Evolutionary conservation across 1,284 basidiomycete genomes (phyloP).

Genomic region (Sphaerobolus stellatus): DNA sequence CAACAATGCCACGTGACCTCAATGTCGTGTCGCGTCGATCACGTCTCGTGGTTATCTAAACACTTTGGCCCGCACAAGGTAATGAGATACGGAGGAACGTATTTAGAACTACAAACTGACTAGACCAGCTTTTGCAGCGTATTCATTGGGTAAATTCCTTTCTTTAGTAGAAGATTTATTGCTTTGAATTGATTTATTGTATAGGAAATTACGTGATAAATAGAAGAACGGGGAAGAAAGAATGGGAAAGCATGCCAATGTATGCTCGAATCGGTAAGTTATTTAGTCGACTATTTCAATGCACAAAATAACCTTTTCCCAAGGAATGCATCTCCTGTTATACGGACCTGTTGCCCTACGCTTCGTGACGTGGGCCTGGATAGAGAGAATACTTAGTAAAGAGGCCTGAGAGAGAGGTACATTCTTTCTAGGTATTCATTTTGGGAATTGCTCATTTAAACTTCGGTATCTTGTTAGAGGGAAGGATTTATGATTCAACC

Average conservation of each 20-base stretch:
- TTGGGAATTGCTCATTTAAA: not conserved
- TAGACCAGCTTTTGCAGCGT: too few species aligned
- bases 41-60: too few species aligned
- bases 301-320: slow-evolving; percentile 13
- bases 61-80: too few species aligned
- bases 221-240: slow-evolving; percentile 40
- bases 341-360: slow-evolving; percentile 26
- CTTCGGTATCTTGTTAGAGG: slow-evolving; percentile 18
- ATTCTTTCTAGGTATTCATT: not conserved
- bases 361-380: slow-evolving; percentile 38
- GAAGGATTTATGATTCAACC: slow-evolving; percentile 25
- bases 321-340: slow-evolving; percentile 50
- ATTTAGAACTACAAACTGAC: too few species aligned
- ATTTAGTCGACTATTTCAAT: slow-evolving; percentile 47
- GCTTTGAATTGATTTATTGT: too few species aligned
- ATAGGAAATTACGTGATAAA: slow-evolving; percentile 41
- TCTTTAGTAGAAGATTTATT: too few species aligned
- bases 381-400: slow-evolving; percentile 40
- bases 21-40: too few species aligned
- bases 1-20: too few species aligned
- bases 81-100: too few species aligned
- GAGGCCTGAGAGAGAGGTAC: slow-evolving; percentile 43
- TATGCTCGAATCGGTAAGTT: slow-evolving; percentile 33
- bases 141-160: too few species aligned
- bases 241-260: slow-evolving; percentile 51